Evolutionary conservation across 345 rosid genomes (phyloP).

Genomic region (Clarkia xantiana): DNA sequence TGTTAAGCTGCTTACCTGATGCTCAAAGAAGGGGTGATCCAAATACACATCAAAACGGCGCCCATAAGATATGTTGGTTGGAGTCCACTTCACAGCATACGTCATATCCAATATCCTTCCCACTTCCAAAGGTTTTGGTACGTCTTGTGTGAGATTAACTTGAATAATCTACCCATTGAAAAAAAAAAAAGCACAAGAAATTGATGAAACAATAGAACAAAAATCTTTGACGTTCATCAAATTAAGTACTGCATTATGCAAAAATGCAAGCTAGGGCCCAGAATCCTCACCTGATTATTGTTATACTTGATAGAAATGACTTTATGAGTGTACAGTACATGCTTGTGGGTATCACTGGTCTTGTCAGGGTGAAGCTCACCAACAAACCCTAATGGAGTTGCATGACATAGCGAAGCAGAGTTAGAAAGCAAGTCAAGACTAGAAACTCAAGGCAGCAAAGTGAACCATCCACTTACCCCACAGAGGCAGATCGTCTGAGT

Average conservation of each 20-base stretch:
- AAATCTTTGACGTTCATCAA: too few relatives aligned
- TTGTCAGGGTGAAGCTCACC: slow-evolving; percentile 75
- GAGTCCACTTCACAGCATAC: slow-evolving; percentile 72
- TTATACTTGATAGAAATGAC: slow-evolving; percentile 48
- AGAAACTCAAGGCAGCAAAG: not conserved
- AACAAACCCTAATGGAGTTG: slow-evolving; percentile 46
- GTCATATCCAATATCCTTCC: slow-evolving; percentile 57
- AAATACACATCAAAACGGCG: slow-evolving; percentile 87
- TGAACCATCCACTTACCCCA: slow-evolving; percentile 48
- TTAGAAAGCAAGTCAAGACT: not conserved
- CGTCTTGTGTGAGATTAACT: slow-evolving; percentile 74
- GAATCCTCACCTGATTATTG: slow-evolving; percentile 58
- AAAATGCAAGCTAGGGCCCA: not conserved
- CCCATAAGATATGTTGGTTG: slow-evolving; percentile 58
- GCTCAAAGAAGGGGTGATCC: slow-evolving; percentile 92
- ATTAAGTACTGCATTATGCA: not conserved
- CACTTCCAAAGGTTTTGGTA: slow-evolving; percentile 55
- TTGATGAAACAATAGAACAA: not conserved
- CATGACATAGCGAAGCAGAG: not conserved
- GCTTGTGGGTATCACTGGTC: slow-evolving; percentile 60
- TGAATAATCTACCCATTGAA: slow-evolving; percentile 52
- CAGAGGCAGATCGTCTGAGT: slow-evolving; percentile 80
- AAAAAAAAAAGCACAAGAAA: slow-evolving; percentile 7
- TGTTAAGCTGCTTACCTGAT: slow-evolving; percentile 41
- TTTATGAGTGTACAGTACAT: slow-evolving; percentile 70